Conservation (phyloP, 257 asterid species). For the Voacanga thouarsii region DNA sequence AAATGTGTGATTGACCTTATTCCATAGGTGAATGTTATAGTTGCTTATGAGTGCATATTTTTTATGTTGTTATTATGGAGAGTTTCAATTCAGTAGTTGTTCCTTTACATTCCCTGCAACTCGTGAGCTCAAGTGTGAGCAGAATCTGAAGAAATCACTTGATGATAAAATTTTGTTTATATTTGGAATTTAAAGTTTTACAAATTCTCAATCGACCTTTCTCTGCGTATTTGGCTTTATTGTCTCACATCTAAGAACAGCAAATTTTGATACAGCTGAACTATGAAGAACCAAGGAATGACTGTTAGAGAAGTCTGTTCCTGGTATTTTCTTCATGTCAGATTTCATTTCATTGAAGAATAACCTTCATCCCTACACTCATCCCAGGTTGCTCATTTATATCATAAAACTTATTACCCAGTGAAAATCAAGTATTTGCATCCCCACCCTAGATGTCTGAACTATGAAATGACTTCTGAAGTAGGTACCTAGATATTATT, state of each 20-base stretch:
- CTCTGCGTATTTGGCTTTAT: neutral
- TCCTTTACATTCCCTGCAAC: too few species aligned
- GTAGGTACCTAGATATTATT: neutral
- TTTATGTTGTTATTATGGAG: neutral
- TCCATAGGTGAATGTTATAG: neutral
- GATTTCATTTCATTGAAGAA: neutral
- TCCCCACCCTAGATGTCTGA: neutral
- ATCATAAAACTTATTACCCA: neutral
- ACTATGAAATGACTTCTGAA: neutral
- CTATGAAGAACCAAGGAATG: neutral
- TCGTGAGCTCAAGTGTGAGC: too few species aligned
- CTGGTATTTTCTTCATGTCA: neutral
- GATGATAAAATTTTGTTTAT: too few species aligned
- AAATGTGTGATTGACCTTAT: neutral
- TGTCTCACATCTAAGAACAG: neutral
- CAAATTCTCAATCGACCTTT: neutral
- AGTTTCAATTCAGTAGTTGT: too few species aligned
- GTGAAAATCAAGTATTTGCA: neutral
- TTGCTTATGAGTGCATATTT: neutral
- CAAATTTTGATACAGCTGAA: neutral
- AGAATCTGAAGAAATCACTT: too few species aligned
- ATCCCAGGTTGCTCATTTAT: neutral
- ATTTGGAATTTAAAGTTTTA: too few species aligned
- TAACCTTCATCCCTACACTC: neutral
- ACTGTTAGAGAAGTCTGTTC: neutral